Conservation (phyloP, 306 rosid species). For the apple (Malus domestica) region ASM211411v1 NC_041797.1:4401001-4401500, state of each 20-base stretch:
- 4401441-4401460: background rate
- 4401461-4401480: conserved; percentile 35
- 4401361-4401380: background rate
- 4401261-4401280: background rate
- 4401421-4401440: background rate
- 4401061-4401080: too few relatives aligned
- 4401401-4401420: conserved; percentile 14
- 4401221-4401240: background rate
- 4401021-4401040: too few relatives aligned
- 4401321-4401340: background rate
- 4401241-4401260: background rate
- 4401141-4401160: too few relatives aligned
- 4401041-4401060: too few relatives aligned
- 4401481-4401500: background rate
- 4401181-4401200: too few relatives aligned
- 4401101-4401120: too few relatives aligned
- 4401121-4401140: too few relatives aligned
- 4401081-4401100: too few relatives aligned
- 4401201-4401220: too few relatives aligned
- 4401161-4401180: rapidly evolving
- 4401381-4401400: conserved; percentile 8
- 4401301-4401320: background rate
- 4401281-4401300: background rate
- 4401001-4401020: background rate
- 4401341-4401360: background rate